Conservation (phyloP, 2,329 filamentous ascomycete species). For the Calonectria hawksworthii region DNA sequence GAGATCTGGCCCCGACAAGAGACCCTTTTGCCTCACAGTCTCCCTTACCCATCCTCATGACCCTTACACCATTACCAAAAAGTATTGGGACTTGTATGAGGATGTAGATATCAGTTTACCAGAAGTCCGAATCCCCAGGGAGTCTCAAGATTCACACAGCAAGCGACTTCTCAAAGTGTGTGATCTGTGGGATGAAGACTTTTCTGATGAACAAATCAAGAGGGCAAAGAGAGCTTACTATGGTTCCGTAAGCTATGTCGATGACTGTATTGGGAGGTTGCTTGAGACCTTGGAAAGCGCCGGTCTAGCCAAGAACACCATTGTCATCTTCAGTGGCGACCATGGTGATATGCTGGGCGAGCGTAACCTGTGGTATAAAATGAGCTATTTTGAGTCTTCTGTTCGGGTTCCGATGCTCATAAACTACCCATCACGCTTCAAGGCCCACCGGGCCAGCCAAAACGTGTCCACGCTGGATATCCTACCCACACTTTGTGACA, state of each 20-base stretch:
- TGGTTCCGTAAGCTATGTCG: slow-evolving; percentile 92
- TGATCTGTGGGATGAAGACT: slow-evolving; percentile 88
- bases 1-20: slow-evolving; percentile 77
- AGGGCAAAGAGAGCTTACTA: slow-evolving; percentile 91
- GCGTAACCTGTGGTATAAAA: slow-evolving; percentile 95
- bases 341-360: slow-evolving; percentile 97
- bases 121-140: slow-evolving; percentile 81
- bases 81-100: slow-evolving; percentile 95
- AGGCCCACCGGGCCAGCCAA: slow-evolving; percentile 82
- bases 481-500: slow-evolving; percentile 87
- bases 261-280: slow-evolving; percentile 90
- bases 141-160: slow-evolving; percentile 88
- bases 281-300: slow-evolving; percentile 83
- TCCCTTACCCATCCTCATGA: slow-evolving; percentile 96
- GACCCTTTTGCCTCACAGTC: slow-evolving; percentile 90
- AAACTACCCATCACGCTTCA: slow-evolving; percentile 82
- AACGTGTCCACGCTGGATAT: slow-evolving; percentile 95
- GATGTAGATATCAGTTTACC: slow-evolving; percentile 85
- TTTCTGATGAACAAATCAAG: slow-evolving; percentile 89
- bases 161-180: slow-evolving; percentile 88
- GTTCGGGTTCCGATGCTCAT: slow-evolving; percentile 91
- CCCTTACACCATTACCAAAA: slow-evolving; percentile 92
- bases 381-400: slow-evolving; percentile 95
- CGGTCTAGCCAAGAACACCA: slow-evolving; percentile 85
- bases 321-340: slow-evolving; percentile 92